Base-by-base conservation (phyloP, 768 basidiomycete species). In the Psilocybe cyanescens region DNA sequence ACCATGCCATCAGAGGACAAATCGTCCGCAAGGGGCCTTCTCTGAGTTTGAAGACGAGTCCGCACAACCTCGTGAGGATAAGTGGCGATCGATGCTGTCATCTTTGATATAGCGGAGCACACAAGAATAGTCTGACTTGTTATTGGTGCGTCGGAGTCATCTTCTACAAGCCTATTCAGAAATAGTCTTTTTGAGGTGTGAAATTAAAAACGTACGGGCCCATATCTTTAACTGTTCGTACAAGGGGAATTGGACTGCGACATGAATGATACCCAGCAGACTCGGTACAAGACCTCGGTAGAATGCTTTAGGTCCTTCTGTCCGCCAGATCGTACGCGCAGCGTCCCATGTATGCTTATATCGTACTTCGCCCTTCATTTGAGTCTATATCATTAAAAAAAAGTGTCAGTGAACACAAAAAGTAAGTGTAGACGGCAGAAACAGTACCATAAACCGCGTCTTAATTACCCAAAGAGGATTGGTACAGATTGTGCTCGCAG, bases 381-480 rank as follows among this genome's bases (percentile, higher is more conserved):
- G 95, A 14, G 95, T 96, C 95, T 96, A 70, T 30, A 39, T 49
- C n/a, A 54, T 11, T 7, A 58, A 29, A 9, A 46, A 49, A 31
- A 19, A 48, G 58, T 62, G 54, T 61, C 17, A 55, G 50, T 48
- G 54, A 48, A 46, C 48, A 3, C 33, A 7, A 47, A 48, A 37
- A 12, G 37, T 33, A 24, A 49, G 41, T 12, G 29, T 54, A 58
- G 17, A 19, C 33, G 55, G n/a, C 55, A 49, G 41, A 48, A 60
- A 67, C 70, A 24, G 64, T 68, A 97, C 97, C 97, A 99, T 99
- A 78, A 99, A 98, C 30, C 97, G 88, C 24, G 97, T 99, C 80
- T 98, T 99, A 75, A 99, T 95, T 45, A 99, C 95, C 97, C 97
- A 99, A 6, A 99, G 75, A 0, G 97, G 97, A 76, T 94, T 98